A percentile compares a stretch with the other conserved stretches of the same genome.
Evolutionary conservation across 768 basidiomycete species (phyloP).

Genomic region (Lactarius pseudohatsudake): DNA sequence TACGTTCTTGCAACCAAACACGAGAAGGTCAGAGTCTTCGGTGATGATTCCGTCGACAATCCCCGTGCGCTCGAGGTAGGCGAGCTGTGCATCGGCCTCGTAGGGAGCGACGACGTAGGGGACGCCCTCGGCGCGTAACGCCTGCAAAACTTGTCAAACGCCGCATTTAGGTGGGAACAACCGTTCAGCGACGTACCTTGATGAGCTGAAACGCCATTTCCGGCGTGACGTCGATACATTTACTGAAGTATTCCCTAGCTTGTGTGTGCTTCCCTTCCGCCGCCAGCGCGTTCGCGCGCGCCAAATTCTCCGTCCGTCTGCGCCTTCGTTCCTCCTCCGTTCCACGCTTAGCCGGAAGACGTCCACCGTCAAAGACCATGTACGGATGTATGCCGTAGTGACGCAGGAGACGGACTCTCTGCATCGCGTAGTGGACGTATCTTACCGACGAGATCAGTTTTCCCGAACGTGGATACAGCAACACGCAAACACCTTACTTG

Average conservation of each 20-base stretch:
- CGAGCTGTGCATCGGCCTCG: constrained; percentile 96
- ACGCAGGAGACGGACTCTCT: constrained; percentile 79
- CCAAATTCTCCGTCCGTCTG: constrained; percentile 72
- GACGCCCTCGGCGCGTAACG: constrained; percentile 76
- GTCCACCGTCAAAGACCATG: constrained; percentile 95
- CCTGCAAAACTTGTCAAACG: constrained; percentile 48
- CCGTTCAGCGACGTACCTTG: constrained; percentile 56
- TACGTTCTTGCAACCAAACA: constrained; percentile 92
- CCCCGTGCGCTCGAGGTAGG: constrained; percentile 82
- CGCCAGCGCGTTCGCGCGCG: constrained; percentile 67
- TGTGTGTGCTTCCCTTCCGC: constrained; percentile 76
- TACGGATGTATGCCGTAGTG: constrained; percentile 86
- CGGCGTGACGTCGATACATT: constrained; percentile 93
- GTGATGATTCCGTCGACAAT: constrained; percentile 91
- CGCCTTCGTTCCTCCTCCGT: constrained; percentile 82
- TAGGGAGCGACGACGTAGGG: constrained; percentile 94
- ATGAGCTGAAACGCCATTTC: constrained; percentile 98
- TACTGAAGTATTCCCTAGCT: constrained; percentile 86
- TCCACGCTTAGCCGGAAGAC: constrained; percentile 88
- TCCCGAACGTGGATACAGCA: not conserved
- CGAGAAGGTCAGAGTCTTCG: constrained; percentile 96
- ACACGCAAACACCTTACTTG: constrained; percentile 50
- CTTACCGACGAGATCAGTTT: constrained; percentile 40
- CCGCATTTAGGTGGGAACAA: not conserved
- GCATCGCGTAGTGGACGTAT: constrained; percentile 97